Evolutionary conservation across 2,329 filamentous ascomycete genomes (phyloP).

Genomic region (Hymenoscyphus salicellus): DNA sequence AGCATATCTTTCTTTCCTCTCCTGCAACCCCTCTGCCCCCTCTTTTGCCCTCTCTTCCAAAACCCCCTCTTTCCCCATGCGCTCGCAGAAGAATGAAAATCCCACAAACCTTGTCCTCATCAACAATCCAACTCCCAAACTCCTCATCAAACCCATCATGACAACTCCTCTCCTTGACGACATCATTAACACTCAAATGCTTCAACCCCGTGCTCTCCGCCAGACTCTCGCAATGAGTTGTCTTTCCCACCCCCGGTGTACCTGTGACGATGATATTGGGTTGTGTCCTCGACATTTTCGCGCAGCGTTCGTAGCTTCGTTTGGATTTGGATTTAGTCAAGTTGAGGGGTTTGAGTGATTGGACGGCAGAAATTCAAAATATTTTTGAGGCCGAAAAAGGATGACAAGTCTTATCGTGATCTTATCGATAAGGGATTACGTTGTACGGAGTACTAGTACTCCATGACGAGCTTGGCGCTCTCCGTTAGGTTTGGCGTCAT

Average conservation of each 20-base stretch:
- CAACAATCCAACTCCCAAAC: constrained; percentile 84
- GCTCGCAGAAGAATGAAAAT: not conserved
- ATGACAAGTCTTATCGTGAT: not conserved
- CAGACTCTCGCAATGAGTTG: constrained; percentile 81
- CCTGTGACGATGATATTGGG: constrained; percentile 96
- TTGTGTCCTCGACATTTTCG: constrained; percentile 38
- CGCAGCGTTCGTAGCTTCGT: not conserved
- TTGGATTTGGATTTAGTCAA: not conserved
- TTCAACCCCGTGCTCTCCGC: constrained; percentile 72
- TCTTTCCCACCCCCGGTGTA: constrained; percentile 94
- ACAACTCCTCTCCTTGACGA: constrained; percentile 84
- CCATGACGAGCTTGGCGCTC: constrained; percentile 12
- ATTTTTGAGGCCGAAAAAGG: not conserved
- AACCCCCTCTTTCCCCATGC: not conserved
- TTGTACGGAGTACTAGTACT: not conserved
- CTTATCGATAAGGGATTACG: constrained; percentile 12
- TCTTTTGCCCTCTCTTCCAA: not conserved
- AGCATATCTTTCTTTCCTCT: not conserved
- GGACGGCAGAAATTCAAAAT: not conserved
- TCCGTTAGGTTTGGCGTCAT: no score
- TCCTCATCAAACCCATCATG: constrained; percentile 87
- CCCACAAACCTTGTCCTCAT: constrained; percentile 81
- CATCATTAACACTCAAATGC: constrained; percentile 83
- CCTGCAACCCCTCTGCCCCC: not conserved
- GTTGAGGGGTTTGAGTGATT: not conserved